Evolutionary conservation across 116 monocot species (phyloP).

Genomic region (Trichopus zeylanicus): DNA sequence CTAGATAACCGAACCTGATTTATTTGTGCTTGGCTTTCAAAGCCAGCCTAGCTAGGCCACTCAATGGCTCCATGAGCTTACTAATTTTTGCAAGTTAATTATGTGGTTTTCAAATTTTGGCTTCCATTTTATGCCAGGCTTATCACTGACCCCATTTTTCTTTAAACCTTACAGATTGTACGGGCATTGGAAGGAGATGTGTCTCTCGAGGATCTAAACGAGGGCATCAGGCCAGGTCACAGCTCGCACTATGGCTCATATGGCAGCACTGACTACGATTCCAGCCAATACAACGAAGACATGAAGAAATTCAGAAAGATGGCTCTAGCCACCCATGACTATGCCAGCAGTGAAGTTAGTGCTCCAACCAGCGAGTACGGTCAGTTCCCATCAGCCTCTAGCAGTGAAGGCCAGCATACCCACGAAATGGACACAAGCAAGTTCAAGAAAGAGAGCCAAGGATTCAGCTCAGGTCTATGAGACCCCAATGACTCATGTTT

Average conservation of each 20-base stretch:
- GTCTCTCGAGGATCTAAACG: slow-evolving; percentile 49
- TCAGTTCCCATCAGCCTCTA: slow-evolving; percentile 62
- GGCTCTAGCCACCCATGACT: slow-evolving; percentile 42
- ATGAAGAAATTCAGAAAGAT: slow-evolving; percentile 71
- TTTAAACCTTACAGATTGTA: too few species aligned
- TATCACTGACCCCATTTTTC: too few species aligned
- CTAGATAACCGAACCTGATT: too few species aligned
- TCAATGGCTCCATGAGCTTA: too few species aligned
- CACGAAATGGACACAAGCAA: slow-evolving; percentile 39
- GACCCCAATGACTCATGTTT: neutral
- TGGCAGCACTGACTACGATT: slow-evolving; percentile 59
- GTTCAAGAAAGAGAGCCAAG: slow-evolving; percentile 26
- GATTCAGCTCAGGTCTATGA: slow-evolving; percentile 15
- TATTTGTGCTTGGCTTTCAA: too few species aligned
- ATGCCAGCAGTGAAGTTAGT: slow-evolving; percentile 47
- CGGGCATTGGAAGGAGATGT: slow-evolving; percentile 64
- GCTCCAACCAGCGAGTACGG: slow-evolving; percentile 59
- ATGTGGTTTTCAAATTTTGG: too few species aligned
- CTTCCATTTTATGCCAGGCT: too few species aligned
- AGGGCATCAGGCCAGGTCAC: slow-evolving; percentile 57
- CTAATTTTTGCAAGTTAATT: too few species aligned
- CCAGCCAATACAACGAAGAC: slow-evolving; percentile 54
- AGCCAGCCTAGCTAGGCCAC: too few species aligned
- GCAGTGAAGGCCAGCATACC: slow-evolving; percentile 46
- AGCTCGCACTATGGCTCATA: slow-evolving; percentile 43